These are phyloP conservation scores for Candida tibetensis DNA, from an alignment of 805 yeast genomes.

Conservation along the genomic window DNA sequence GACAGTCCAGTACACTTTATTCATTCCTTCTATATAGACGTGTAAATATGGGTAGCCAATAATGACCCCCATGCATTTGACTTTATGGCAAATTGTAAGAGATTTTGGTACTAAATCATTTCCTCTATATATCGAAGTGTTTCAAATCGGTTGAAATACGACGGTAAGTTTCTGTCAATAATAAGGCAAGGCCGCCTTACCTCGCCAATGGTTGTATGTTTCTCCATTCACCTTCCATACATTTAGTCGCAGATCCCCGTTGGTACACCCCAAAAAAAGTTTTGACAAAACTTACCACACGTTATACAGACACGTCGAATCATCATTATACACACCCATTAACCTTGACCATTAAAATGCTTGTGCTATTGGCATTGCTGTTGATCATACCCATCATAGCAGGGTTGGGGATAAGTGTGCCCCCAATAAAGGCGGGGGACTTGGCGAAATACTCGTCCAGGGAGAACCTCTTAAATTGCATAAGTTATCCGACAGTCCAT, in stretches of 20 bases:
- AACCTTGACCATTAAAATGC: not conserved
- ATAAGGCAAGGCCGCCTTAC: no score
- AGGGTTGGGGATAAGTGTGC: slow-evolving; percentile 34
- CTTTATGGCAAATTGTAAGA: no score
- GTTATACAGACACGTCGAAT: not conserved
- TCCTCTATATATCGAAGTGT: no score
- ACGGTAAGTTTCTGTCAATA: no score
- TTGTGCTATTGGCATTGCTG: not conserved
- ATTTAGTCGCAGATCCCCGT: not conserved
- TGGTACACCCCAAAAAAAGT: not conserved
- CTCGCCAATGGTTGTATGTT: no score
- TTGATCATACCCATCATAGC: slow-evolving; percentile 5
- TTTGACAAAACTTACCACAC: not conserved
- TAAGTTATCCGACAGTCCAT: slow-evolving; percentile 33
- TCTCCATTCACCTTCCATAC: no score
- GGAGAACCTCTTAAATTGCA: slow-evolving; percentile 31
- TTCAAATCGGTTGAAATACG: no score
- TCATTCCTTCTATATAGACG: no score
- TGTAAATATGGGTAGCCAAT: no score
- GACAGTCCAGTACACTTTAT: no score
- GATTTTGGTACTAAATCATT: no score
- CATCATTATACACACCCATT: not conserved
- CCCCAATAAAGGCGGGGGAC: slow-evolving; percentile 34
- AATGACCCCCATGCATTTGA: no score
- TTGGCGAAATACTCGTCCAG: slow-evolving; percentile 26